Evolutionary conservation across 129 eudicot species (phyloP).

Genomic region (Artemisia annua): DNA sequence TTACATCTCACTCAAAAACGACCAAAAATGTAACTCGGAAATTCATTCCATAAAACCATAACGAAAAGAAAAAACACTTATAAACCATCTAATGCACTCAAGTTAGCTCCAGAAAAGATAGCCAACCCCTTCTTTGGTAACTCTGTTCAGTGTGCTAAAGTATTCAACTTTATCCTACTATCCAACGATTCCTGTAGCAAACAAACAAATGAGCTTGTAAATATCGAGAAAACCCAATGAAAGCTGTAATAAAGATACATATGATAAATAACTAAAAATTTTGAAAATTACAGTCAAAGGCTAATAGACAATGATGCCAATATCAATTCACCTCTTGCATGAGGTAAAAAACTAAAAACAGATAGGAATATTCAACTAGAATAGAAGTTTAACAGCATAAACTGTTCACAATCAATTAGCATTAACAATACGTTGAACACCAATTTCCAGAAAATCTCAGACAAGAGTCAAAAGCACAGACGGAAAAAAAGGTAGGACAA

Average conservation of each 20-base stretch:
- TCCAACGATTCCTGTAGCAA: constrained; percentile 42
- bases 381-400: neutral
- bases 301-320: neutral
- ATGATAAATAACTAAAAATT: neutral
- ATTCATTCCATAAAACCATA: constrained; percentile 25
- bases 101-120: constrained; percentile 32
- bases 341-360: neutral
- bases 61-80: constrained; percentile 14
- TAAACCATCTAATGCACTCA: constrained; percentile 39
- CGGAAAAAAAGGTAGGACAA: too few relatives aligned
- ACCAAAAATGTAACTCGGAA: constrained; percentile 31
- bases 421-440: neutral
- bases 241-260: neutral
- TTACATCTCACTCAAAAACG: constrained; percentile 55
- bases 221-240: neutral
- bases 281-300: neutral
- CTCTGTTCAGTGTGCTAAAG: constrained; percentile 18
- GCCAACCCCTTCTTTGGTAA: constrained; percentile 26
- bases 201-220: neutral
- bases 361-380: neutral
- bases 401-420: neutral
- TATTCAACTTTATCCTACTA: constrained; percentile 38
- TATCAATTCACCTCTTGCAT: neutral
- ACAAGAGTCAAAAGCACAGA: too few relatives aligned
- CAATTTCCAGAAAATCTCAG: neutral